phyloP scores from a whole-genome alignment of 2,329 filamentous ascomycete species.

The Dothistroma pini region DNA sequence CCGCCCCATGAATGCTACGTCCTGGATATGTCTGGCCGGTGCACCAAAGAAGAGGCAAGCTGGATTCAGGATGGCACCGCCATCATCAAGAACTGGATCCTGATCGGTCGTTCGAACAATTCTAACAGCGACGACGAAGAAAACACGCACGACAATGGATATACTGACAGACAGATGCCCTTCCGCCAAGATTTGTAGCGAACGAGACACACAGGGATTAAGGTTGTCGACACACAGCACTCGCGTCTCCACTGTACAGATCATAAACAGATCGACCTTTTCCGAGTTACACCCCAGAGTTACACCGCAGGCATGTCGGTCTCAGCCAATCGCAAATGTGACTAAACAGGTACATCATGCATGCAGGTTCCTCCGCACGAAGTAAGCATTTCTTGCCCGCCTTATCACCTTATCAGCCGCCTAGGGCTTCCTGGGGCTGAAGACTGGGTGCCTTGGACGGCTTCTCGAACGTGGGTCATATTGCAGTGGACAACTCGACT shows the following conservation, averaged over 20 bases:
- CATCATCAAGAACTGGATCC: constrained; percentile 32
- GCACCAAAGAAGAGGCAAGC: constrained; percentile 28
- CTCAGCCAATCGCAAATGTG: not conserved
- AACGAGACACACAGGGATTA: not conserved
- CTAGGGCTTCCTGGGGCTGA: not conserved
- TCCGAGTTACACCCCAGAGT: not conserved
- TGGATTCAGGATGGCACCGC: constrained; percentile 31
- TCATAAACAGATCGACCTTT: too few relatives aligned
- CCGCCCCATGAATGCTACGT: constrained; percentile 29
- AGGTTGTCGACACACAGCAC: too few relatives aligned
- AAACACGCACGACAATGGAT: not conserved
- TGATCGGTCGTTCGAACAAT: constrained; percentile 24
- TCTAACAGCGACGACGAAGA: not conserved
- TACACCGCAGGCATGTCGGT: not conserved
- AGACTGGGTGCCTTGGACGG: not conserved
- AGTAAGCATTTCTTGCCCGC: not conserved
- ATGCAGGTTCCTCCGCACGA: not conserved
- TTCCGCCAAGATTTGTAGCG: not conserved
- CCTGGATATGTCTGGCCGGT: constrained; percentile 17
- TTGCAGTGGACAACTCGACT: not conserved
- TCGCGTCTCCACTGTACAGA: too few relatives aligned
- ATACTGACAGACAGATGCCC: not conserved
- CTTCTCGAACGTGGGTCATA: too few relatives aligned
- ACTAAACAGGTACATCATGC: not conserved
- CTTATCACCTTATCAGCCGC: not conserved